Conservation (phyloP, 805 yeast genomes). For the Wickerhamiella australiensis region DNA sequence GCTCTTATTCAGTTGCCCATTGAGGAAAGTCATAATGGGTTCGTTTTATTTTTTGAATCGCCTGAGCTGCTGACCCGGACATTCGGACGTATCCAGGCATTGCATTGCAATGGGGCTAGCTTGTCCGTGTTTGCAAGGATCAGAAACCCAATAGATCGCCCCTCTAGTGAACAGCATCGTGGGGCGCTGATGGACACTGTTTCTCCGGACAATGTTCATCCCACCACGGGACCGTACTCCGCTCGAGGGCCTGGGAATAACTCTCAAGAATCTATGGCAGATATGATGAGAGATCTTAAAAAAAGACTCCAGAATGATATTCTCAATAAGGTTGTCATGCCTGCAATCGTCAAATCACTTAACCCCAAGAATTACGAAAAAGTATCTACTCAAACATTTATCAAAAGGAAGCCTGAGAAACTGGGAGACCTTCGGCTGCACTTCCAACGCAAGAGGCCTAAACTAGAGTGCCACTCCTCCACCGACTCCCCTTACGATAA, state of each 20-base stretch:
- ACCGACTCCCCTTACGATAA: background rate
- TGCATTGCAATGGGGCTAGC: background rate
- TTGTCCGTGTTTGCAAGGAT: background rate
- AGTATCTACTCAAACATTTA: background rate
- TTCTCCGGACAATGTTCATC: background rate
- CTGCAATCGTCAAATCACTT: background rate
- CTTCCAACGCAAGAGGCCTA: constrained; percentile 1
- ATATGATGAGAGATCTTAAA: background rate
- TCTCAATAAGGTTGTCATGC: constrained; percentile 1
- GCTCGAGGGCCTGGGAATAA: background rate
- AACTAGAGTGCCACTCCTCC: background rate
- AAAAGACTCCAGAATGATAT: background rate
- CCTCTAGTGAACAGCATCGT: background rate
- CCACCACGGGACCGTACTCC: too few species aligned
- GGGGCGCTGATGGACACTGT: background rate
- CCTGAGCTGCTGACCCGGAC: background rate
- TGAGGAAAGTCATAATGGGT: background rate
- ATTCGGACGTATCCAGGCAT: background rate
- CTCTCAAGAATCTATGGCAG: background rate
- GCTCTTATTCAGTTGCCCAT: background rate
- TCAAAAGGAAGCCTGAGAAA: constrained; percentile 4
- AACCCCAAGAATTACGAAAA: background rate
- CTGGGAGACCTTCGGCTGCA: background rate
- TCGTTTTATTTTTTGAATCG: background rate
- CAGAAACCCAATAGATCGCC: background rate